Evolutionary conservation across 2,329 filamentous ascomycete species (phyloP), one percentile per base, ranked within the genome.

Genomic region (Cladophialophora carrionii): DNA sequence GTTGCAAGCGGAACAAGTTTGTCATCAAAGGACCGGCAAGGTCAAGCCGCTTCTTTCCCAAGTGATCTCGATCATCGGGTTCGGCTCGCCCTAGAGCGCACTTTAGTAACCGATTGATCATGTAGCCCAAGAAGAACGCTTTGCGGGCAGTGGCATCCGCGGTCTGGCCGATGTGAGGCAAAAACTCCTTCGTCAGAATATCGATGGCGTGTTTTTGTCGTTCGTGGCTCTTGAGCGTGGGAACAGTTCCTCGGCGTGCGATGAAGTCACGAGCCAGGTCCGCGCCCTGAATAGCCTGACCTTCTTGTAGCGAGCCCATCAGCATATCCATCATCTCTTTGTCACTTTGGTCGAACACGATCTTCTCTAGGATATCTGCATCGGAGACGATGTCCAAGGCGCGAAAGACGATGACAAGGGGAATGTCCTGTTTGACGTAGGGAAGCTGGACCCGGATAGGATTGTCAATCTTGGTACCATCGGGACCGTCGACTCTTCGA

Each of bases 281-380:
- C 67, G 92, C 88, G 75, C 98, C 94, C 76, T 99, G 96, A 65
- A 99, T 95, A 68, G 93, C 91, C 73, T 96, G 96, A 10, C 93
- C 92, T 78, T 99, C 95, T 76, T 98, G 95, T 64, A 99, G 93
- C 81, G 93, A 98, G 3, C 95, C 94, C 72, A 96, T 94, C 72
- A 99, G 81, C 87, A 97, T 95, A 81, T 99, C 95, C 64, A 99
- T 82, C 93, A 99, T 97, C 73, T 96, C 91, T 29, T 90, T 96
- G 76, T 99, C 96, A 73, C 90, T 95, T 69, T 92, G 88, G 75
- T 98, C 93, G 77, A 96, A 97, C 78, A 93, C 96, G 71, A 99
- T 96, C 76, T 97, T 93, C 76, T 97, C 97, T 54, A 99, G 83
- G 69, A 99, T 99, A 75, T 99, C 95, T 76, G 98, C 92, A 74